Evolutionary conservation across 139 green algal genomes (phyloP).

Genomic region (Haematococcus sp.): DNA sequence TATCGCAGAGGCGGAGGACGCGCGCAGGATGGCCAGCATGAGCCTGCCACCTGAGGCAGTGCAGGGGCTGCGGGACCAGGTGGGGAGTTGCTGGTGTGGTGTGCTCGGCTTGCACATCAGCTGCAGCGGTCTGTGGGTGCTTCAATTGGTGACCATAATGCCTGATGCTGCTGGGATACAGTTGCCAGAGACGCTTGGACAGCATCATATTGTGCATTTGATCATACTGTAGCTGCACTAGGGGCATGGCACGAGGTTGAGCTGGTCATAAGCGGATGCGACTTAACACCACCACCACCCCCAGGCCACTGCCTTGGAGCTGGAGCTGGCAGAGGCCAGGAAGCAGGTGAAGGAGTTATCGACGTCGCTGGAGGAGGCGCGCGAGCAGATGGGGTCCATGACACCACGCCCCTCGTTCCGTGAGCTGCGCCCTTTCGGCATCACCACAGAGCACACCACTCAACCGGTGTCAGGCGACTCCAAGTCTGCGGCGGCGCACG

Average conservation of each 20-base stretch:
- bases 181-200: too few relatives aligned
- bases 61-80: conserved; percentile 1
- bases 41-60: background rate
- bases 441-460: background rate
- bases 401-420: background rate
- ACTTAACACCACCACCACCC: background rate
- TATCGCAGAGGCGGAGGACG: background rate
- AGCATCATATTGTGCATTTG: background rate
- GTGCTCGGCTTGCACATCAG: too few relatives aligned
- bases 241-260: background rate
- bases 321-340: conserved; percentile 18
- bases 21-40: background rate
- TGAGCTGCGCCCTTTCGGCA: background rate
- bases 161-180: too few relatives aligned
- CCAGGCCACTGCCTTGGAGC: background rate
- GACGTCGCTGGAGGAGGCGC: too few relatives aligned
- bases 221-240: background rate
- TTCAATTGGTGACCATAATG: too few relatives aligned
- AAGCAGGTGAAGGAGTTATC: background rate
- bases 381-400: too few relatives aligned
- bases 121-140: too few relatives aligned
- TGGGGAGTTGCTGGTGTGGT: background rate
- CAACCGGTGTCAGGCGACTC: background rate
- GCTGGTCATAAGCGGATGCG: conserved; percentile 20
- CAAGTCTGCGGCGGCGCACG: background rate